These are phyloP conservation scores for Gracilaria domingensis DNA, from an alignment of 23 red algal genomes.

Conservation along the genomic window DNA sequence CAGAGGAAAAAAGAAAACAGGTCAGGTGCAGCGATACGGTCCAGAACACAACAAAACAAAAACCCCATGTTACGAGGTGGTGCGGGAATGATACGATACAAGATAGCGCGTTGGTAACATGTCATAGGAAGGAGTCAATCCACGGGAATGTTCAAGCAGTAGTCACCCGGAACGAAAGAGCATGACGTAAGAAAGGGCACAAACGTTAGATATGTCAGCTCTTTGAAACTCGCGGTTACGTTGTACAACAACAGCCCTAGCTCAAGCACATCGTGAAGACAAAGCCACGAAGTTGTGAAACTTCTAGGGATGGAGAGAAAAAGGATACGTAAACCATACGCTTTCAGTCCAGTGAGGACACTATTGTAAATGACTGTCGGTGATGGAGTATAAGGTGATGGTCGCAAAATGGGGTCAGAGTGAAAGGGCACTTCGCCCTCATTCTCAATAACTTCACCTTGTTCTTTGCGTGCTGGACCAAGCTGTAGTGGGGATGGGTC, in stretches of 20 bases:
- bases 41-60: neutral
- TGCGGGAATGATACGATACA: neutral
- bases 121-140: neutral
- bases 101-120: neutral
- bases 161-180: neutral
- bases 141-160: neutral
- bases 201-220: constrained; percentile 29
- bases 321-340: constrained; percentile 45
- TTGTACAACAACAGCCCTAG: neutral
- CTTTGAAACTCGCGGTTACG: neutral
- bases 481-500: constrained; percentile 17
- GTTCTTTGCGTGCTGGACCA: neutral
- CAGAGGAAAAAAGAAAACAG: constrained; percentile 9
- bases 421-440: constrained; percentile 8
- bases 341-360: constrained; percentile 47
- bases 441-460: constrained; percentile 4
- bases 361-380: constrained; percentile 42
- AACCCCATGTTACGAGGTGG: neutral
- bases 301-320: neutral
- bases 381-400: constrained; percentile 51
- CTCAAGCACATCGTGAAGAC: constrained; percentile 7
- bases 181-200: neutral
- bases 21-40: neutral
- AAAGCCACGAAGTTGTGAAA: neutral
- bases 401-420: constrained; percentile 54